phyloP scores from a whole-genome alignment of 176 grass and related monocot species.

The Neostapfia colusana region DNA sequence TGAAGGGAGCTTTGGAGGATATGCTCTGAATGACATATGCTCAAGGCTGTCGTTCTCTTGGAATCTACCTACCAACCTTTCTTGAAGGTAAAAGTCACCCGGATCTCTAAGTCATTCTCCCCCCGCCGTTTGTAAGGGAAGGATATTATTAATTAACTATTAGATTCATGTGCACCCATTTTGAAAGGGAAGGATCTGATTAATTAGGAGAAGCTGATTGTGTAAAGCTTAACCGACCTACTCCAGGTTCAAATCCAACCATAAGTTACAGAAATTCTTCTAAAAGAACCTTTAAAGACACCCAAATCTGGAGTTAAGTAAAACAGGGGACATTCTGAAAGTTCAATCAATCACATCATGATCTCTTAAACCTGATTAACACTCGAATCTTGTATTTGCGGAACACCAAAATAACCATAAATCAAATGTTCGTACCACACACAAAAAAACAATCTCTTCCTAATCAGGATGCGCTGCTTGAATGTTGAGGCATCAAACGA shows the following conservation, averaged over 20 bases:
- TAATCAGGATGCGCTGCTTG: not conserved
- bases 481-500: not conserved
- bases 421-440: not conserved
- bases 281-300: slow-evolving; percentile 4
- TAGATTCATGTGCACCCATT: slow-evolving; percentile 35
- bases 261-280: slow-evolving; percentile 14
- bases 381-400: not conserved
- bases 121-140: too few relatives aligned
- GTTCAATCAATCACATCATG: not conserved
- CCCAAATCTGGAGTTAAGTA: slow-evolving; percentile 15
- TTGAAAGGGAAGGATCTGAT: slow-evolving; percentile 35
- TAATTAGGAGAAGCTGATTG: slow-evolving; percentile 31
- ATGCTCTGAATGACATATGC: slow-evolving; percentile 14
- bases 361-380: not conserved
- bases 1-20: slow-evolving; percentile 15
- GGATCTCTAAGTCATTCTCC: slow-evolving; percentile 41
- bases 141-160: slow-evolving; percentile 27
- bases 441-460: not conserved
- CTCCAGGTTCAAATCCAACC: slow-evolving; percentile 2
- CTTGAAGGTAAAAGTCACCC: slow-evolving; percentile 22
- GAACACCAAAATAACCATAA: not conserved
- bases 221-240: slow-evolving; percentile 31
- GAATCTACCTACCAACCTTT: slow-evolving; percentile 44
- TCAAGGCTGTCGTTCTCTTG: slow-evolving; percentile 54
- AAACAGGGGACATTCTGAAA: not conserved